Conservation (phyloP, 352 stramenopile species). For the Globisporangium recalcitrans region DNA sequence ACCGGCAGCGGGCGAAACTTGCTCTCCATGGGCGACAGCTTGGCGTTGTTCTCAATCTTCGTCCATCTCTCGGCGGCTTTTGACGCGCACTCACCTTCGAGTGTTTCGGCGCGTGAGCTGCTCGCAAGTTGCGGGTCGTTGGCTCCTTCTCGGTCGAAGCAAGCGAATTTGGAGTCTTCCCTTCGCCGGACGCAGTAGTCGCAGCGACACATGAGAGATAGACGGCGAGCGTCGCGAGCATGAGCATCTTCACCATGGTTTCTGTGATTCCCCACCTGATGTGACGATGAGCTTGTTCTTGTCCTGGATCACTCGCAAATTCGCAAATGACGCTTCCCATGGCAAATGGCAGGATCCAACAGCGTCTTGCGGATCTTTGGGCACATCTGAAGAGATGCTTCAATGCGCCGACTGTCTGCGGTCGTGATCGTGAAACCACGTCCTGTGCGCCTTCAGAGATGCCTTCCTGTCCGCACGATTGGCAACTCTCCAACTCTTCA, state of each 20-base stretch:
- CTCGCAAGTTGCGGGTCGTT: conserved; percentile 1
- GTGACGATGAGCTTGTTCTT: neutral
- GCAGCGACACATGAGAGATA: neutral
- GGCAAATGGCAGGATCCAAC: neutral
- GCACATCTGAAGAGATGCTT: neutral
- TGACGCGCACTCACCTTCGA: neutral
- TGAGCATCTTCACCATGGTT: conserved; percentile 3
- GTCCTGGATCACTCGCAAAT: neutral
- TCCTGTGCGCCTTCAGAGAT: neutral
- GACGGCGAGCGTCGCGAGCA: conserved; percentile 2
- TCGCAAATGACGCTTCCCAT: conserved; percentile 1
- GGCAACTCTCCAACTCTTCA: neutral
- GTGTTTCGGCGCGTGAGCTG: neutral
- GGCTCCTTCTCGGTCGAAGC: neutral
- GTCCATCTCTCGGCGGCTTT: neutral
- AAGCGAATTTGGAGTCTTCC: neutral
- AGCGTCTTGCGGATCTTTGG: neutral
- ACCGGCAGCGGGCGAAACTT: neutral
- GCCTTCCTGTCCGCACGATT: conserved; percentile 2
- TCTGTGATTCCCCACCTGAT: too few relatives aligned
- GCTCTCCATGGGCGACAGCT: conserved; percentile 1
- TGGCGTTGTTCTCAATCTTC: neutral
- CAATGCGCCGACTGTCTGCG: neutral
- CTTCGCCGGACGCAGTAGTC: neutral
- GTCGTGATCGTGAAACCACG: neutral